Evolutionary conservation across 441 rosid genomes (phyloP), one percentile per base, ranked within the genome.

Genomic region (Pelargonium myrrhifolium): DNA sequence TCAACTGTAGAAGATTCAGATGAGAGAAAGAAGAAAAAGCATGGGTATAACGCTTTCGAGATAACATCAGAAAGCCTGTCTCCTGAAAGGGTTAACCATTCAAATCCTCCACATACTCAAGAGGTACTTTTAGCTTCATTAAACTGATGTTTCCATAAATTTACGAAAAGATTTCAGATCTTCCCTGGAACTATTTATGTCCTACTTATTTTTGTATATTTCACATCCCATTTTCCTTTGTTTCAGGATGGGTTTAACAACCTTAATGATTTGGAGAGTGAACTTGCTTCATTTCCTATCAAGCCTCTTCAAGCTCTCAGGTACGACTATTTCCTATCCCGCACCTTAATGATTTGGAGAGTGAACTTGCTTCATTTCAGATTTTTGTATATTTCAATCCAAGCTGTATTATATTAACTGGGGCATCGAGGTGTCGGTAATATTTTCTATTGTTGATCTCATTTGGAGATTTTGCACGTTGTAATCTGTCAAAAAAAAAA

Each of bases 221-320:
- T 73, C 45, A 74, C 14, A 28, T 67, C 62, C 11, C 67, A 43
- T 63, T 60, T 59, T 62, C 72, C 63, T 74, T 69, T 74, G 43
- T 78, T 81, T 69, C 90, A 92, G 98, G 98, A 88, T 43, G 88
- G 80, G 56, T 72, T 84, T 67, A 80, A 72, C 42, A 84, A 91
- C 71, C 72, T 91, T 65, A 78, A 73, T 77, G 96, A 91, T 80
- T 82, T 89, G 85, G 89, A 87, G 80, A 76, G 83, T 75, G 85
- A 97, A 49, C 81, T 92, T 66, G 80, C 89, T 69, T 81, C 93
- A 20, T 92, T 94, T 86, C 93, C 98, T 4, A 75, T 80, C 62
- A 92, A 87, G 69, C 98, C 97, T 77, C 88, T 94, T 75, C 88
- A 85, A 81, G 97, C 97, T 39, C 94, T 92, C 45, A 88, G 87